Evolutionary conservation across 192 early-diverging fungal genomes (phyloP).

Genomic region (Rhizophagus sp.): DNA sequence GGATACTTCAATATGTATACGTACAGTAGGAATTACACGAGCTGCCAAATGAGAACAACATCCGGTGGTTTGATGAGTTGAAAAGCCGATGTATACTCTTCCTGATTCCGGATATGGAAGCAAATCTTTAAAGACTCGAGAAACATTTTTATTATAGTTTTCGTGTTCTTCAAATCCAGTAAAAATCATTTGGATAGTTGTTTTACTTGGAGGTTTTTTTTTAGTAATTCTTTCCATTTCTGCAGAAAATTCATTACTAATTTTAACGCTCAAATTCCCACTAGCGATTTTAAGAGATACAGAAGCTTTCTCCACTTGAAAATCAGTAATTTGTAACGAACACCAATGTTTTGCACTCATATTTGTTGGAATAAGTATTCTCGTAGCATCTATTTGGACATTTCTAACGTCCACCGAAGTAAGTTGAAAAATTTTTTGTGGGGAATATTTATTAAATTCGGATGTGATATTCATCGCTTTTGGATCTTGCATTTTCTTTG

Average conservation of each 20-base stretch:
- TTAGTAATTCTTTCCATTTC: constrained; percentile 92
- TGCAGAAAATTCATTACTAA: constrained; percentile 54
- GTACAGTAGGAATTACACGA: constrained; percentile 83
- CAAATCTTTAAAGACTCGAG: constrained; percentile 72
- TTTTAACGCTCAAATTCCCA: constrained; percentile 58
- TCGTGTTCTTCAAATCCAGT: constrained; percentile 77
- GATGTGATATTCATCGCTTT: constrained; percentile 58
- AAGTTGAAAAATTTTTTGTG: constrained; percentile 71
- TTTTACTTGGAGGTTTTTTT: constrained; percentile 75
- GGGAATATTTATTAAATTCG: constrained; percentile 55
- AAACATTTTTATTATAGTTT: not conserved
- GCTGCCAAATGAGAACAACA: constrained; percentile 76
- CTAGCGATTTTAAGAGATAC: constrained; percentile 72
- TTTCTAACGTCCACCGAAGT: constrained; percentile 57
- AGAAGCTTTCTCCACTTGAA: constrained; percentile 45
- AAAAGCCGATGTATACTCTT: constrained; percentile 86
- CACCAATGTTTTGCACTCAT: not conserved
- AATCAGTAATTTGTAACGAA: constrained; percentile 17
- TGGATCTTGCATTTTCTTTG: constrained; percentile 66
- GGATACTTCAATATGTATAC: not conserved
- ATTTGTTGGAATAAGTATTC: constrained; percentile 39
- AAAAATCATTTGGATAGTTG: constrained; percentile 72
- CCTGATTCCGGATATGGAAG: constrained; percentile 78
- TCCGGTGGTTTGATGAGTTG: constrained; percentile 90
- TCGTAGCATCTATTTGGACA: constrained; percentile 57